Percentiles rank a stretch among this genome's conserved stretches.
Evolutionary conservation across 106 monocot genomes (phyloP).

Genomic region (Dioscorea dumetorum): DNA sequence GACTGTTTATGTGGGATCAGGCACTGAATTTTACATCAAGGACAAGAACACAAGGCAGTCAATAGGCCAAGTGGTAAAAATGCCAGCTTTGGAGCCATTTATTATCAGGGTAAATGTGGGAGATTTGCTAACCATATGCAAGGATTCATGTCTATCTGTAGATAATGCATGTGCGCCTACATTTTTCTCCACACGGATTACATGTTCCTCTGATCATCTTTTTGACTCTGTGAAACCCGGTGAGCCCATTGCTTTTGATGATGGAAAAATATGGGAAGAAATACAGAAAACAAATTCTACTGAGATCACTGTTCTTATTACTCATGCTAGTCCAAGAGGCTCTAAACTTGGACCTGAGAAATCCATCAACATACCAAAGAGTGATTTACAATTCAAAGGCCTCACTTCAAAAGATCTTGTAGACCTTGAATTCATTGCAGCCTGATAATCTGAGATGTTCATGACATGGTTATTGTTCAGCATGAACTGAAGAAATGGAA

Average conservation of each 20-base stretch:
- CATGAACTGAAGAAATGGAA: conserved; percentile 28
- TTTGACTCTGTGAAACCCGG: conserved; percentile 37
- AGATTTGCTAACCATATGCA: conserved; percentile 32
- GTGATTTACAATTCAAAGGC: conserved; percentile 27
- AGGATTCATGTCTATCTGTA: background rate
- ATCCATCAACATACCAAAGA: conserved; percentile 43
- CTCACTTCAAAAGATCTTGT: conserved; percentile 33
- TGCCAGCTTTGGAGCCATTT: conserved; percentile 23
- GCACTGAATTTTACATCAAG: conserved; percentile 22
- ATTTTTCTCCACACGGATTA: conserved; percentile 12
- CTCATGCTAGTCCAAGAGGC: conserved; percentile 33
- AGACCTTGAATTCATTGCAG: conserved; percentile 37
- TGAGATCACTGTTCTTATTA: conserved; percentile 24
- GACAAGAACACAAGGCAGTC: conserved; percentile 15
- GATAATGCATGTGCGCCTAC: background rate
- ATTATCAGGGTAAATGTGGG: conserved; percentile 27
- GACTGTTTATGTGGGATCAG: conserved; percentile 28
- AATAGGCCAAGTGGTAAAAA: conserved; percentile 18
- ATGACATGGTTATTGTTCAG: conserved; percentile 23
- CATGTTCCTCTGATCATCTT: conserved; percentile 29
- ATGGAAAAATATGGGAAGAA: conserved; percentile 36
- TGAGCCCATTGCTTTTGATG: conserved; percentile 46
- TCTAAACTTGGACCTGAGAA: conserved; percentile 38
- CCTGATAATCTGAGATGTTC: conserved; percentile 26
- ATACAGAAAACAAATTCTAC: conserved; percentile 16